Percentiles rank a stretch among this genome's conserved stretches.
Evolutionary conservation across 2,329 filamentous ascomycete species (phyloP).

Genomic region (Talaromyces sp.): DNA sequence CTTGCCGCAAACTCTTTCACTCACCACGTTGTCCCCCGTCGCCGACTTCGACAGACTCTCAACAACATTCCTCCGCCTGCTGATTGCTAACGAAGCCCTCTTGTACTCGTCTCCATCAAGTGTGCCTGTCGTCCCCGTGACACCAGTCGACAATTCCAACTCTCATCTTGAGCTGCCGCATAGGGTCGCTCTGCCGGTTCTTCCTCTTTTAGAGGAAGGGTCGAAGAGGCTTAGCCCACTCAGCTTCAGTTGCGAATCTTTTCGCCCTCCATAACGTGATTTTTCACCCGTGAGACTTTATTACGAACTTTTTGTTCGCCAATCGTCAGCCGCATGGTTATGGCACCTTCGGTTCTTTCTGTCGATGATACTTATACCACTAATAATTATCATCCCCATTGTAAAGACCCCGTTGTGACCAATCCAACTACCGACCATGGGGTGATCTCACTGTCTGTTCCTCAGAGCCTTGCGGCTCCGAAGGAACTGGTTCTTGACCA

Average conservation of each 20-base stretch:
- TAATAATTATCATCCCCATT: constrained; percentile 22
- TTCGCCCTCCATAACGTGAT: constrained; percentile 81
- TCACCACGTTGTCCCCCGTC: constrained; percentile 41
- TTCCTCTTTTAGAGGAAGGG: constrained; percentile 99
- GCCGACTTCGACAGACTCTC: constrained; percentile 41
- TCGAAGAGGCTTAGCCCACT: constrained; percentile 97
- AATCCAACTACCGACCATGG: constrained; percentile 39
- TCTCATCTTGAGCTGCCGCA: constrained; percentile 90
- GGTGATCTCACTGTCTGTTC: constrained; percentile 37
- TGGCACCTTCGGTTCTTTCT: constrained; percentile 66
- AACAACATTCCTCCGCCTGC: constrained; percentile 44
- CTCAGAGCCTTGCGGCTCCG: constrained; percentile 46
- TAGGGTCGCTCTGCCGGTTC: constrained; percentile 96
- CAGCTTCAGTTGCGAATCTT: constrained; percentile 84
- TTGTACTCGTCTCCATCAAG: constrained; percentile 17
- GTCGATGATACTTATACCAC: constrained; percentile 42
- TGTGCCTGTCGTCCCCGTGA: constrained; percentile 34
- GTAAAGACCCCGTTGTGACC: constrained; percentile 26
- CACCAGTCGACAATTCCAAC: constrained; percentile 45
- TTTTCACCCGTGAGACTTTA: constrained; percentile 9
- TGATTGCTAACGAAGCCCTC: constrained; percentile 20
- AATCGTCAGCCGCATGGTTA: constrained; percentile 49
- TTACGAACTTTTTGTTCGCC: constrained; percentile 15
- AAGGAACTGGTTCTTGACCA: constrained; percentile 83
- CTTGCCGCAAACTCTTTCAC: constrained; percentile 24